Base-by-base conservation (phyloP, 441 rosid genomes). In the Adansonia grandidieri region DNA sequence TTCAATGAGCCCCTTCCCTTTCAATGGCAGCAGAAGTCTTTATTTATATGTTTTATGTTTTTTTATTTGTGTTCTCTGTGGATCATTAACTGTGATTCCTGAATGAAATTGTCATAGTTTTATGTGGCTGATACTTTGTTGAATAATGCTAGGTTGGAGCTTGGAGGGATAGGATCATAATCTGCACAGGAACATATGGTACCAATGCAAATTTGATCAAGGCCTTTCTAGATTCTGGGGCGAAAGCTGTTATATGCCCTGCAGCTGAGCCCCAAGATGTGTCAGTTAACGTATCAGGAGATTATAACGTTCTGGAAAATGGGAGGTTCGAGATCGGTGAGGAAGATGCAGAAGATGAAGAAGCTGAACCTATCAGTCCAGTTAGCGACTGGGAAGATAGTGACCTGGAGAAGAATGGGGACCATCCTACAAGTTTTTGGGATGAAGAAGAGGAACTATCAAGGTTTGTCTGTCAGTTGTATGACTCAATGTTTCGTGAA, bases 321-420 rank as follows among this genome's bases (percentile, higher is more conserved):
- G 92, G 93, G 11, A 90, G 82, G 84, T 96, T 96, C 24, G 99
- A 94, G 88, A 94, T 94, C 15, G 98, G 99, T 58, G 97, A 88
- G 84, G 99, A 96, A 70, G 97, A 86, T 74, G 78, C 79, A 2
- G 96, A 90, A 73, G 91, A 89, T 19, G 97, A 91, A 78, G 93
- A 87, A 37, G 71, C 9, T 0, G 97, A 87, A 79, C 88, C 91
- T 15, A 75, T 77, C 9, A 92, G 93, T 77, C 97, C 96, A 1
- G 50, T 67, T 5, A 96, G 99, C 83, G 98, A 94, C 84, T 94
- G 99, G 99, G 99, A 90, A 85, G 99, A 96, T 77, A 94, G 93
- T 58, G 97, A 96, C 63, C 77, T 81, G 13, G 98, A 91, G 85
- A 90, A 86, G 79, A 78, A 57, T 4, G 87, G 77, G 19, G 86